Percentiles rank a stretch among this genome's conserved stretches.
These are phyloP conservation scores for Salix caprea DNA, from an alignment of 345 rosid species.

Conservation along the genomic window DNA sequence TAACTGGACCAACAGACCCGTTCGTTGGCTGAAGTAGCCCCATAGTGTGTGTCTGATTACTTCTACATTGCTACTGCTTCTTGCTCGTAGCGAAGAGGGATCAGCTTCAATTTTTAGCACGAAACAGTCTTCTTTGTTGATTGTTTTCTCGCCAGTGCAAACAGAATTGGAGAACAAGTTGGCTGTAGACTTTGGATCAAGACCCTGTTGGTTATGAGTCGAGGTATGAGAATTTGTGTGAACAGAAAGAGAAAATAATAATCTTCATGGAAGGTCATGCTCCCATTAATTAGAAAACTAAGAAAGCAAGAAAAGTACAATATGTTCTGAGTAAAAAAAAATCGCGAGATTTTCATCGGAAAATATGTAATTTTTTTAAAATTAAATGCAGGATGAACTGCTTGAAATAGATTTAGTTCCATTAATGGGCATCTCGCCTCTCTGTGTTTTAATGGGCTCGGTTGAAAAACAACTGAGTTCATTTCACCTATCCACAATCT, in stretches of 20 bases:
- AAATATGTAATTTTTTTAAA: background rate
- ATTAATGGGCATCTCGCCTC: background rate
- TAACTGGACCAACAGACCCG: constrained; percentile 68
- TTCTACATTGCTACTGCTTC: constrained; percentile 69
- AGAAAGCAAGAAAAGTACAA: background rate
- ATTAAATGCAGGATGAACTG: background rate
- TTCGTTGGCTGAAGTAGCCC: constrained; percentile 93
- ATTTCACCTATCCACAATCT: background rate
- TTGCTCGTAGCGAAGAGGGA: constrained; percentile 44
- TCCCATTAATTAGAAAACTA: background rate
- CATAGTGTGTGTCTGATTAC: constrained; percentile 74
- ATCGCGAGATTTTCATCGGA: background rate
- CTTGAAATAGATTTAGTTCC: background rate
- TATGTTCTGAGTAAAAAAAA: background rate
- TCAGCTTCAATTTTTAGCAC: constrained; percentile 67
- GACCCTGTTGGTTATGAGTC: constrained; percentile 48
- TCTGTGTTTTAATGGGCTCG: background rate
- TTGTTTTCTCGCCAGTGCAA: constrained; percentile 69
- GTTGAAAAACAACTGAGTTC: background rate
- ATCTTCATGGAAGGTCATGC: background rate
- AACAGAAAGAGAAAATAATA: background rate
- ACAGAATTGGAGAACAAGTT: constrained; percentile 57
- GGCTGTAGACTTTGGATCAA: constrained; percentile 82
- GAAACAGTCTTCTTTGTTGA: constrained; percentile 73
- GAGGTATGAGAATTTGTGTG: background rate